Base-by-base conservation (phyloP, 768 basidiomycete species). In the Boletus sensibilis region DNA sequence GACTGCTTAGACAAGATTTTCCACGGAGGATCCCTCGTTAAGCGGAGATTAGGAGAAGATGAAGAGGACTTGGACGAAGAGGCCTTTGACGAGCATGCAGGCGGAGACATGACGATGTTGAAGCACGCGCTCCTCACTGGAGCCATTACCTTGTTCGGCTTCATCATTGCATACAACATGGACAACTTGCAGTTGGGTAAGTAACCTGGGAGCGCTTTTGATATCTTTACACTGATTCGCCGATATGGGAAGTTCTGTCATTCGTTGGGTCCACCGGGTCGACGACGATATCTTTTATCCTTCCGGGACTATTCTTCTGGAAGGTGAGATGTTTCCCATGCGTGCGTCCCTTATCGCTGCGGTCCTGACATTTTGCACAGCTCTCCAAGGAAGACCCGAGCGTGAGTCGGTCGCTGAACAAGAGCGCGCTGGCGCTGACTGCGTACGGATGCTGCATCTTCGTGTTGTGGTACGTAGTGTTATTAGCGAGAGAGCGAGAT, bases 241-340 rank as follows among this genome's bases (percentile, higher is more conserved):
- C 31, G 47, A 58, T 55, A 20, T 38, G 47, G n/a, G 4, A 66
- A 92, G 96, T 98, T 14, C 79, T 98, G 34, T 92, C 94, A 5
- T 97, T 99, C 68, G 96, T 99, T 37, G 97, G 97, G 2, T 88
- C 94, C 23, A 98, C 94, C 1, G 97, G 97, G 13, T 96, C 93
- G 14, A 97, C 95, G 25, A 96, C 94, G 20, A 93, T 98, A 56
- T 94, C 92, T 1, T 98, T 98, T 75, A 97, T 98, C 66, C 80
- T 97, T 35, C 95, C 94, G 0, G 94, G 93, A 2, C 74, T 94
- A 48, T 90, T 97, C 68, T 97, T 91, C 76, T 98, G 92, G 88
- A 88, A 92, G 87, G 90, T 88, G 62, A 62, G 75, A 41, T 31
- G 29, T 57, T 29, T 59, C 48, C 31, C 53, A 57, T 58, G 52